Evolutionary conservation across 2,329 filamentous ascomycete species (phyloP).

Genomic region (Trichoderma sp.): DNA sequence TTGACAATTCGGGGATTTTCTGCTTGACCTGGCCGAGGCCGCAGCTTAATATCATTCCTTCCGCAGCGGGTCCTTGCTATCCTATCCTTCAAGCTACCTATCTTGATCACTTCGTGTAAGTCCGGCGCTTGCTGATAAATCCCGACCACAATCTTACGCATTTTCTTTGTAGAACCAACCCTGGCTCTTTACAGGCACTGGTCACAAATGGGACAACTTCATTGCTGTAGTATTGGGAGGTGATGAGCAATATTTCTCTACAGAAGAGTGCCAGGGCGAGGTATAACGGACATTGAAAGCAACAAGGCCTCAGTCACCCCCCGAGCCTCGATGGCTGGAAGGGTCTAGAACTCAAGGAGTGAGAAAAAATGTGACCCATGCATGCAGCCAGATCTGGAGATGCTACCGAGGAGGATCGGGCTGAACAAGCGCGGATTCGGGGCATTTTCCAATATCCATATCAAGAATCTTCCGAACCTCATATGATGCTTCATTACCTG

Average conservation of each 20-base stretch:
- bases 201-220: no score
- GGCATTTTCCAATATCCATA: no score
- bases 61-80: slow-evolving; percentile 9
- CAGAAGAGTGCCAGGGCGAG: no score
- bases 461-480: no score
- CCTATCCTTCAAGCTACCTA: neutral
- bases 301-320: neutral
- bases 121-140: slow-evolving; percentile 23
- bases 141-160: slow-evolving; percentile 5
- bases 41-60: neutral
- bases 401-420: slow-evolving; percentile 9
- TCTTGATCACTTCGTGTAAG: slow-evolving; percentile 6
- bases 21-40: slow-evolving; percentile 8
- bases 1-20: neutral
- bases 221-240: no score
- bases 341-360: slow-evolving; percentile 8
- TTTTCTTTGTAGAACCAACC: neutral
- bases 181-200: no score
- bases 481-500: no score
- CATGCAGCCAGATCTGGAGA: slow-evolving; percentile 22
- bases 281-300: neutral
- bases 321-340: neutral
- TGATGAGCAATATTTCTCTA: no score
- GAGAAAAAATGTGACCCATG: neutral
- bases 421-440: neutral